Evolutionary conservation across 148 eudicot species (phyloP), one percentile per base, ranked within the genome.

Genomic region (Drosera capensis): DNA sequence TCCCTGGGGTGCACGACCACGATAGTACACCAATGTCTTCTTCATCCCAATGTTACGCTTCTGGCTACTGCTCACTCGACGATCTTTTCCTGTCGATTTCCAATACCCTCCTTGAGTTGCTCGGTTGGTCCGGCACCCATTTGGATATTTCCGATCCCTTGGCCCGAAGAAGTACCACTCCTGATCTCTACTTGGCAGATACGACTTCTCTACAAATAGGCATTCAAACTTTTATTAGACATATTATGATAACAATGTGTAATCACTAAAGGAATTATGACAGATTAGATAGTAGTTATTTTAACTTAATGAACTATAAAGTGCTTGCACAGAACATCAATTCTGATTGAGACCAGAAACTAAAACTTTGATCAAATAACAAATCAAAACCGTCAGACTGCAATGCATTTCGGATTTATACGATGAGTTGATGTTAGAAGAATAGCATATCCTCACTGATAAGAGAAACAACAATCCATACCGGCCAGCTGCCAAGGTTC

Each of bases 401-500:
- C n/a, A n/a, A n/a, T n/a, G n/a, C n/a, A n/a, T n/a, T n/a, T n/a
- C n/a, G n/a, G n/a, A n/a, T n/a, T n/a, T n/a, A n/a, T n/a, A n/a
- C n/a, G n/a, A n/a, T n/a, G n/a, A n/a, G n/a, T n/a, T n/a, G n/a
- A n/a, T n/a, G n/a, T n/a, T n/a, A n/a, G n/a, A n/a, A n/a, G n/a
- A n/a, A n/a, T n/a, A n/a, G n/a, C n/a, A n/a, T n/a, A n/a, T n/a
- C n/a, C n/a, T n/a, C n/a, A n/a, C n/a, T n/a, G n/a, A n/a, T n/a
- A n/a, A n/a, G 14, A 40, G 20, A 35, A n/a, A 25, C 7, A 49
- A n/a, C 14, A 20, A 40, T 26, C 40, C 11, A 18, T 4, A 76
- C 88, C 88, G 67, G 83, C 77, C 34, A 80, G 63, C 40, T 80
- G 79, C 88, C 88, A 80, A 17, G 88, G 88, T 64, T 80, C 88